Evolutionary conservation across 2,329 filamentous ascomycete genomes (phyloP).

Genomic region (Epichloe elymi): DNA sequence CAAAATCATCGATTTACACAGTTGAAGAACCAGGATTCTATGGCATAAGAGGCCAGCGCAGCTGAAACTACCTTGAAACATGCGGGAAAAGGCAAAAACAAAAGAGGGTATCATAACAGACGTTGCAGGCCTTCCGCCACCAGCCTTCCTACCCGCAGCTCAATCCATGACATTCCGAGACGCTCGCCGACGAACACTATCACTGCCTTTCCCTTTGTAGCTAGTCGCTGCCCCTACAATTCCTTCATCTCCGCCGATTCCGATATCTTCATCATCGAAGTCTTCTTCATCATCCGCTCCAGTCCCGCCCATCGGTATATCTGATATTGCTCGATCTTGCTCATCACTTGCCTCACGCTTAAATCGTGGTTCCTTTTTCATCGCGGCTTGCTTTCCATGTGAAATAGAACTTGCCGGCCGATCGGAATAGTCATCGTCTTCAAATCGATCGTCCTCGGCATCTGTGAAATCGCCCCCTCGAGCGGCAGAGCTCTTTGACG

Average conservation of each 20-base stretch:
- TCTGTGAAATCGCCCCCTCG: constrained; percentile 4
- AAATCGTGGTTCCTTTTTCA: constrained; percentile 26
- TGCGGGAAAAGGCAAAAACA: neutral
- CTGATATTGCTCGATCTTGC: constrained; percentile 15
- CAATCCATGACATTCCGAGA: constrained; percentile 14
- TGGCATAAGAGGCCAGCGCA: neutral
- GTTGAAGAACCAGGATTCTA: neutral
- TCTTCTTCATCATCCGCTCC: constrained; percentile 35
- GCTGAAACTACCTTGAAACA: neutral
- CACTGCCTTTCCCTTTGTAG: constrained; percentile 26
- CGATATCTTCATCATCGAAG: constrained; percentile 24
- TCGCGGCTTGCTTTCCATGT: constrained; percentile 25
- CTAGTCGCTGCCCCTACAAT: constrained; percentile 44
- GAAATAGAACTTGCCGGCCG: constrained; percentile 31
- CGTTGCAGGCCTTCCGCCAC: neutral
- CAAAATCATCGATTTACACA: neutral
- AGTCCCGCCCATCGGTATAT: constrained; percentile 21
- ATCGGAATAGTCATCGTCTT: constrained; percentile 22
- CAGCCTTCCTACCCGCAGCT: neutral
- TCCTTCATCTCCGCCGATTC: constrained; percentile 14
- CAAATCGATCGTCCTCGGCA: constrained; percentile 10
- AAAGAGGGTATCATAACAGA: constrained; percentile 4
- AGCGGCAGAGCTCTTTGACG: constrained; percentile 4
- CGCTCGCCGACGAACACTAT: constrained; percentile 18
- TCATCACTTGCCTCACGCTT: constrained; percentile 22